phyloP scores from a whole-genome alignment of 805 yeast species.

The Kluyveromyces dobzhanskii region DNA sequence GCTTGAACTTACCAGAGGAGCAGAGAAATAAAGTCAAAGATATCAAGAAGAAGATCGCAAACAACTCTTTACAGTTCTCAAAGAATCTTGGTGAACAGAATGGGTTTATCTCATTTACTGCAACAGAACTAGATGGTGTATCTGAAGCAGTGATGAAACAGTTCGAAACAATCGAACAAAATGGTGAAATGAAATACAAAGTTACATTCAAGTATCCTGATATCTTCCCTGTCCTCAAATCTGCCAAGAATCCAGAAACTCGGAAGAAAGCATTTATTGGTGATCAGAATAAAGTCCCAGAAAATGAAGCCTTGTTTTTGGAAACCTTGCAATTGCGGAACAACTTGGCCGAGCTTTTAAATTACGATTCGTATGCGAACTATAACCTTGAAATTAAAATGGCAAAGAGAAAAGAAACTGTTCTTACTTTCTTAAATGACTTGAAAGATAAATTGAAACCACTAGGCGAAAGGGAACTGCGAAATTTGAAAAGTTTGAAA shows the following conservation, averaged over 20 bases:
- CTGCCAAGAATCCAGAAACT: slow-evolving; percentile 55
- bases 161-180: slow-evolving; percentile 39
- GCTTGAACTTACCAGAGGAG: slow-evolving; percentile 52
- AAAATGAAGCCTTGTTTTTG: slow-evolving; percentile 51
- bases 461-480: slow-evolving; percentile 48
- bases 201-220: slow-evolving; percentile 83
- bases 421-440: slow-evolving; percentile 53
- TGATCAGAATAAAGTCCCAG: slow-evolving; percentile 58
- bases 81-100: slow-evolving; percentile 67
- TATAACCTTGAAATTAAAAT: slow-evolving; percentile 68
- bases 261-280: slow-evolving; percentile 59
- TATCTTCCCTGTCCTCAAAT: slow-evolving; percentile 65
- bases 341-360: slow-evolving; percentile 53
- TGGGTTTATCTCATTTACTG: slow-evolving; percentile 50
- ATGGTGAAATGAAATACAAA: slow-evolving; percentile 38
- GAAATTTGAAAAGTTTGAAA: slow-evolving; percentile 43
- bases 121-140: slow-evolving; percentile 64
- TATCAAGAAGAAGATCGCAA: slow-evolving; percentile 52
- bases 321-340: slow-evolving; percentile 57
- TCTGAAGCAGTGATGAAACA: slow-evolving; percentile 55
- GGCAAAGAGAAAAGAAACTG: slow-evolving; percentile 64
- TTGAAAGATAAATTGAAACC: slow-evolving; percentile 51
- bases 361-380: slow-evolving; percentile 61
- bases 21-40: slow-evolving; percentile 48
- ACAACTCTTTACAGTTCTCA: slow-evolving; percentile 45